Conservation (phyloP, 768 basidiomycete genomes). For the Lactarius indigo region DNA sequence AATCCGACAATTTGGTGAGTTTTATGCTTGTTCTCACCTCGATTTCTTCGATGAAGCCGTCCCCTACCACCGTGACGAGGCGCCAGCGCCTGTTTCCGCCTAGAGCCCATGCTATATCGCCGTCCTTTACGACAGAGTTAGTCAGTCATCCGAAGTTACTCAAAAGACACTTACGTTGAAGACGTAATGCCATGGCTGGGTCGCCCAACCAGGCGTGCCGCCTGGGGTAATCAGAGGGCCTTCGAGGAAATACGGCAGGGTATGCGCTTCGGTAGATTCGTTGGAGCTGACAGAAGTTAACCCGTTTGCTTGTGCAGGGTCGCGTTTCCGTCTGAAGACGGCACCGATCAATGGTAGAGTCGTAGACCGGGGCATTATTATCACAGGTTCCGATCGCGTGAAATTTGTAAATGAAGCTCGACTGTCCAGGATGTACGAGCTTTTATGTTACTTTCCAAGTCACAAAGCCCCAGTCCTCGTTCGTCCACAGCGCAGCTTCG, state of each 20-base stretch:
- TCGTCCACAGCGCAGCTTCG: conserved; percentile 3
- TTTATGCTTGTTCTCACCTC: background rate
- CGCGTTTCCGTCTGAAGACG: conserved; percentile 7
- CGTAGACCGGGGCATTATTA: background rate
- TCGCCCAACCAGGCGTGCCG: conserved; percentile 14
- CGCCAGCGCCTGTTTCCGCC: conserved; percentile 19
- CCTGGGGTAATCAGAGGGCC: conserved; percentile 6
- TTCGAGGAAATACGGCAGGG: background rate
- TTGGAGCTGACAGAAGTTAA: background rate
- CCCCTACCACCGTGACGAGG: conserved; percentile 14
- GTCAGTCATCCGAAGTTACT: too few relatives aligned
- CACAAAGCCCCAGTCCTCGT: conserved; percentile 1
- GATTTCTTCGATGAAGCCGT: conserved; percentile 13
- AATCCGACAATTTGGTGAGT: background rate
- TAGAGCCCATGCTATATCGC: conserved; percentile 14
- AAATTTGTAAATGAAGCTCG: background rate
- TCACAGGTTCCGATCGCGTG: background rate
- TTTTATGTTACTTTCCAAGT: conserved; percentile 5
- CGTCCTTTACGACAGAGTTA: conserved; percentile 8
- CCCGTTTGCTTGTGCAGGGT: background rate
- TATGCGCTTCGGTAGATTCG: background rate
- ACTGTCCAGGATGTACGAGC: background rate
- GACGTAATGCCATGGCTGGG: conserved; percentile 20
- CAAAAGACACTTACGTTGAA: conserved; percentile 5
- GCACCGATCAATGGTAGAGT: background rate